These are phyloP conservation scores for Vanderwaltozyma verrucispora DNA, from an alignment of 805 yeast species.

Conservation along the genomic window DNA sequence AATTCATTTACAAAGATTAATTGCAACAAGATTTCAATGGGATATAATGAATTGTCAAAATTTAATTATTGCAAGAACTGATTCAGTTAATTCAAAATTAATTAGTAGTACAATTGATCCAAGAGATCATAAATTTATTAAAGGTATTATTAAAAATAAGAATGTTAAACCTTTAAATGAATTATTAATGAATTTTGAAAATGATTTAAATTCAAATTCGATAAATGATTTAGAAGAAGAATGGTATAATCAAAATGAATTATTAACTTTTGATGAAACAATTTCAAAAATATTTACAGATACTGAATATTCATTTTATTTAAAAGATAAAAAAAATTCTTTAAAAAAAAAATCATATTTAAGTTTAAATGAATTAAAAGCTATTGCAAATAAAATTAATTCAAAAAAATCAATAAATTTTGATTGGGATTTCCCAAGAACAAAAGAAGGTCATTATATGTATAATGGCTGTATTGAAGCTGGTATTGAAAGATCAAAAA, in stretches of 20 bases:
- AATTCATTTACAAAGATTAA: constrained; percentile 42
- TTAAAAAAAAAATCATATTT: constrained; percentile 19
- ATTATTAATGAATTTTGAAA: constrained; percentile 33
- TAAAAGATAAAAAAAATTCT: constrained; percentile 10
- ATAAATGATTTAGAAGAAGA: constrained; percentile 29
- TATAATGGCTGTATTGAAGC: constrained; percentile 40
- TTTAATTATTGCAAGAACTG: constrained; percentile 50
- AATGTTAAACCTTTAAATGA: constrained; percentile 36
- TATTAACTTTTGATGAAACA: constrained; percentile 43
- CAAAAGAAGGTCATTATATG: constrained; percentile 47
- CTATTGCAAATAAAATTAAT: constrained; percentile 19
- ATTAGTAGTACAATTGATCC: constrained; percentile 44
- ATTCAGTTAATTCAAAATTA: constrained; percentile 44
- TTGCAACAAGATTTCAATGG: constrained; percentile 54
- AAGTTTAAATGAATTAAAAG: constrained; percentile 15
- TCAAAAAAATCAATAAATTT: constrained; percentile 32
- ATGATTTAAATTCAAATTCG: constrained; percentile 21
- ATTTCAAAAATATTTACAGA: constrained; percentile 24
- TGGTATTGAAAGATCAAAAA: constrained; percentile 44
- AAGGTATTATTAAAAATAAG: constrained; percentile 33
- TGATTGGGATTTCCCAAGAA: constrained; percentile 52
- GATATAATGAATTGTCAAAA: constrained; percentile 52
- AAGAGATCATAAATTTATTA: constrained; percentile 44
- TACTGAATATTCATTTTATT: constrained; percentile 19
- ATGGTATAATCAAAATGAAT: constrained; percentile 36